Evolutionary conservation across 2,329 filamentous ascomycete genomes (phyloP).

Genomic region (Pseudocercospora fijiensis): DNA sequence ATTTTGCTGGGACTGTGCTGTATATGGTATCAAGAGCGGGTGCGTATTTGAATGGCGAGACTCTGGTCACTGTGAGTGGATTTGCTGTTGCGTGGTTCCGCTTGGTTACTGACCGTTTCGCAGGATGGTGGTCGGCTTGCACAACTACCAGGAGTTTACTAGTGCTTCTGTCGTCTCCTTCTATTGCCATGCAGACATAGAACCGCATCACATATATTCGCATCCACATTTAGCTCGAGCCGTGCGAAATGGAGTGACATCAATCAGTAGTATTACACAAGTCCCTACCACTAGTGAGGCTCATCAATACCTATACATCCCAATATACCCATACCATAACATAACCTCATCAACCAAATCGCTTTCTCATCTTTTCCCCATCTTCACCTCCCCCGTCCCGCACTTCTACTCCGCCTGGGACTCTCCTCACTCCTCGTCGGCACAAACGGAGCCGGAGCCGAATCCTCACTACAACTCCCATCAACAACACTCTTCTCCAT

Average conservation of each 20-base stretch:
- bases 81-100: background rate
- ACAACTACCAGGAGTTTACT: constrained; percentile 56
- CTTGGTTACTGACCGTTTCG: background rate
- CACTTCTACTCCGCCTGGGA: constrained; percentile 6
- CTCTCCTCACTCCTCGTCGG: background rate
- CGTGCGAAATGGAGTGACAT: background rate
- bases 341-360: background rate
- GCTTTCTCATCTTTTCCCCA: background rate
- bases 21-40: constrained; percentile 66
- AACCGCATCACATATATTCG: no score
- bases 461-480: constrained; percentile 11
- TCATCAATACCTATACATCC: background rate
- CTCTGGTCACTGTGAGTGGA: constrained; percentile 53
- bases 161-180: constrained; percentile 12
- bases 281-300: background rate
- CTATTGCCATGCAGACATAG: no score
- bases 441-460: constrained; percentile 6
- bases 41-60: constrained; percentile 64
- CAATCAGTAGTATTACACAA: background rate
- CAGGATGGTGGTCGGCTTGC: constrained; percentile 16
- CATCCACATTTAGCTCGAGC: no score
- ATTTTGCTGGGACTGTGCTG: constrained; percentile 64
- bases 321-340: background rate
- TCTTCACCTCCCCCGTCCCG: background rate
- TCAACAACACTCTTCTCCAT: constrained; percentile 17